Conservation (phyloP, 805 yeast genomes). For the Candida michaelii region DNA sequence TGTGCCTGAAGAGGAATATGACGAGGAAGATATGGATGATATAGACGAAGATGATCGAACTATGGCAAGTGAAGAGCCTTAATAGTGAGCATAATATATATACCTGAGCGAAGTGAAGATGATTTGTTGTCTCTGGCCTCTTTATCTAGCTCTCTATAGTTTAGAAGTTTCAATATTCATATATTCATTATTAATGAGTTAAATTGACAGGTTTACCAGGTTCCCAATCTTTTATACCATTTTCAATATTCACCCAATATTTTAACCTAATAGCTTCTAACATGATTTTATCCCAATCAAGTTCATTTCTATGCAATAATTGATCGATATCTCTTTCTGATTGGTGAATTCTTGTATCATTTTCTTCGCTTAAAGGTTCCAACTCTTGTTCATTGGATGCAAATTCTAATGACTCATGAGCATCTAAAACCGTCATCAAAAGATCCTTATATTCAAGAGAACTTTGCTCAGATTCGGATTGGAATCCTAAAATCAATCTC, state of each 20-base stretch:
- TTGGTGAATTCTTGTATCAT: conserved; percentile 52
- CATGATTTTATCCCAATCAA: conserved; percentile 59
- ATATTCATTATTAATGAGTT: conserved; percentile 56
- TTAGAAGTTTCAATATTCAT: no score
- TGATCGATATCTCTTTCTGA: conserved; percentile 46
- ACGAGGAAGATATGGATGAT: conserved; percentile 17
- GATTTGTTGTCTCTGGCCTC: no score
- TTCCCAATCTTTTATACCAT: conserved; percentile 77
- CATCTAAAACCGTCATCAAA: conserved; percentile 75
- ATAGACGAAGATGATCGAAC: conserved; percentile 35
- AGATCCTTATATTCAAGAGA: conserved; percentile 49
- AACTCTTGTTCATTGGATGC: conserved; percentile 61
- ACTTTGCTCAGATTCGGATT: conserved; percentile 28
- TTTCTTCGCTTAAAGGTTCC: conserved; percentile 49
- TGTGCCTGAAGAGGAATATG: conserved; percentile 39
- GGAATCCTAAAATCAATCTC: conserved; percentile 43
- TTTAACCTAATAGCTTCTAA: conserved; percentile 68
- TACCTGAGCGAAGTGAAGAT: no score
- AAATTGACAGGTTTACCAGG: conserved; percentile 64
- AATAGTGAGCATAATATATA: neutral
- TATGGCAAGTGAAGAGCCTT: conserved; percentile 40
- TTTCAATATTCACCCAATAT: conserved; percentile 79
- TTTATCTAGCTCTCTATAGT: no score
- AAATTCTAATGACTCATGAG: conserved; percentile 79
- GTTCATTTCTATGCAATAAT: conserved; percentile 40